A percentile compares a stretch with the other conserved stretches of the same genome.
Conservation (phyloP, 2,329 filamentous ascomycete genomes). For the Chaetomium globosum region DNA sequence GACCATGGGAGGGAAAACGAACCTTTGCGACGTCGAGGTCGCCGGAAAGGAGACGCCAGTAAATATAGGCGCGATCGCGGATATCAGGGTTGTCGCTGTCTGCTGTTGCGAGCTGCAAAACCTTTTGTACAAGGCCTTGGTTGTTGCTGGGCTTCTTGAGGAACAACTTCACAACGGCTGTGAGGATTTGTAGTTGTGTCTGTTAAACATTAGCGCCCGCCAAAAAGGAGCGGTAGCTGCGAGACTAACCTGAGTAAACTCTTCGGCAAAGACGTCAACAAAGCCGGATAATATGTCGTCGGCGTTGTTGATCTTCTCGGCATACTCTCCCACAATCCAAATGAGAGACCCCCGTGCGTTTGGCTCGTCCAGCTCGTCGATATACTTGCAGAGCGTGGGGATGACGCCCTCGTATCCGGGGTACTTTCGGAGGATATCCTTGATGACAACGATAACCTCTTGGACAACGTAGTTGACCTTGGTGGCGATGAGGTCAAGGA, state of each 20-base stretch:
- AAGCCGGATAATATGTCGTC: constrained; percentile 90
- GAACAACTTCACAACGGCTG: constrained; percentile 95
- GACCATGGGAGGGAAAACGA: constrained; percentile 34
- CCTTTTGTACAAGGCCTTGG: constrained; percentile 89
- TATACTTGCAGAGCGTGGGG: constrained; percentile 91
- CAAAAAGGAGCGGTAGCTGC: not conserved
- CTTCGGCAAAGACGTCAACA: constrained; percentile 91
- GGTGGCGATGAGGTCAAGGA: constrained; percentile 91
- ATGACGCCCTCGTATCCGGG: constrained; percentile 98
- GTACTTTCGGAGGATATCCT: constrained; percentile 97
- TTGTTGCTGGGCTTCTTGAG: constrained; percentile 93
- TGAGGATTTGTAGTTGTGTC: constrained; percentile 98
- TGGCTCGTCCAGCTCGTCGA: constrained; percentile 94
- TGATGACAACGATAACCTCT: constrained; percentile 98
- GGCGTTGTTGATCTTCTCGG: constrained; percentile 99
- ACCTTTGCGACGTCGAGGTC: constrained; percentile 89
- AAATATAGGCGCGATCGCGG: constrained; percentile 93
- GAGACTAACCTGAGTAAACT: constrained; percentile 80
- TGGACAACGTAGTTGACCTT: constrained; percentile 99
- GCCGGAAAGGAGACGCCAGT: constrained; percentile 94
- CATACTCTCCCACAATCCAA: constrained; percentile 99
- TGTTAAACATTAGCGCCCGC: constrained; percentile 44
- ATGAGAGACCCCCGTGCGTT: constrained; percentile 88
- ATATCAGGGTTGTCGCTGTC: constrained; percentile 98
- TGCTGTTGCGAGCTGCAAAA: constrained; percentile 86